Percentiles rank a stretch among this genome's conserved stretches.
These are phyloP conservation scores for Metschnikowia colocasiae DNA, from an alignment of 805 yeast species.

Conservation along the genomic window DNA sequence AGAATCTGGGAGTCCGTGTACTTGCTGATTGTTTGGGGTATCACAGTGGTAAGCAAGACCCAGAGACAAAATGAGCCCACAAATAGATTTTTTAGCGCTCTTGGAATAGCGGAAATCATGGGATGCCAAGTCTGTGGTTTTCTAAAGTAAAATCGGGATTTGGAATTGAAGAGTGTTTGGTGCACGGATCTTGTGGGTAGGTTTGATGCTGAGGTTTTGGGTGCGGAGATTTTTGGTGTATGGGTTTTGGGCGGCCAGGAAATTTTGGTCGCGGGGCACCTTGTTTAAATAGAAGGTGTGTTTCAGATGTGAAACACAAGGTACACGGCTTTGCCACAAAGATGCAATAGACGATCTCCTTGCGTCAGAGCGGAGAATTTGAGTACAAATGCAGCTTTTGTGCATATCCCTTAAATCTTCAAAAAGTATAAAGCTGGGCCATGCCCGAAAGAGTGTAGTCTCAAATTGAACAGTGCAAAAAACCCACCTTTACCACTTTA, in stretches of 20 bases:
- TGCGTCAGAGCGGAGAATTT: not conserved
- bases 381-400: not conserved
- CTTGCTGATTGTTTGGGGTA: conserved; percentile 36
- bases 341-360: not conserved
- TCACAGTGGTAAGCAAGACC: conserved; percentile 36
- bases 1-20: conserved; percentile 29
- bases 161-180: no score
- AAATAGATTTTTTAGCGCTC: conserved; percentile 14
- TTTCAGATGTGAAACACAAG: conserved; percentile 2
- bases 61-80: conserved; percentile 31
- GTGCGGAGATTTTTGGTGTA: not conserved
- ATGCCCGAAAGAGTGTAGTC: not conserved
- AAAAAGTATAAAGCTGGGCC: not conserved
- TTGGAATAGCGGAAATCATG: conserved; percentile 13
- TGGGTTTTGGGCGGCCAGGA: not conserved
- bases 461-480: no score
- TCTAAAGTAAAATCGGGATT: no score
- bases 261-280: not conserved
- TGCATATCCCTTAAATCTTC: not conserved
- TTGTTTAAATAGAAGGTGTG: not conserved
- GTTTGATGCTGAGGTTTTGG: not conserved
- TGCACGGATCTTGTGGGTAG: not conserved
- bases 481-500: no score
- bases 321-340: not conserved
- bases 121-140: not conserved